phyloP scores from a whole-genome alignment of 1,139 yeast genomes.

The Taiozyma sp. region DNA sequence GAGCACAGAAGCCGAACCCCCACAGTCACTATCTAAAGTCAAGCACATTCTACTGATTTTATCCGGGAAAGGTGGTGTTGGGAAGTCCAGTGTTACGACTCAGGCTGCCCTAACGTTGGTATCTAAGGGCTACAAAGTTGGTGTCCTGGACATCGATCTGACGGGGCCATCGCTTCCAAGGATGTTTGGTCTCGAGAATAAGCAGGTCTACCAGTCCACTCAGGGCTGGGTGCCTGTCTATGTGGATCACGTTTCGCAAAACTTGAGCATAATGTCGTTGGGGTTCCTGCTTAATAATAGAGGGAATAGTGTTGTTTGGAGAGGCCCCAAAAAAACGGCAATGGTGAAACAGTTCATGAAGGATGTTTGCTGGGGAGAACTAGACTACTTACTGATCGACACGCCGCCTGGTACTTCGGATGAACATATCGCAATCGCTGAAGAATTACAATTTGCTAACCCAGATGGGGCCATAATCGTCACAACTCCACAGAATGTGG shows the following conservation, averaged over 20 bases:
- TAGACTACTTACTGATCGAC: slow-evolving; percentile 73
- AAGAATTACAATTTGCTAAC: slow-evolving; percentile 67
- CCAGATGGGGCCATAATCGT: slow-evolving; percentile 94
- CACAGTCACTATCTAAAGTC: slow-evolving; percentile 52
- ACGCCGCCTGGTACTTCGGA: slow-evolving; percentile 99
- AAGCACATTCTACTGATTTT: slow-evolving; percentile 77
- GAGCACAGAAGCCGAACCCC: slow-evolving; percentile 28
- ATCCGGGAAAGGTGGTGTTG: slow-evolving; percentile 98
- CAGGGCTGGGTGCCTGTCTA: slow-evolving; percentile 91
- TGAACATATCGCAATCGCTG: slow-evolving; percentile 96
- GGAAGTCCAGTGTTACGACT: slow-evolving; percentile 92
- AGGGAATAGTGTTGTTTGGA: slow-evolving; percentile 93
- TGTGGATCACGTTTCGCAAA: slow-evolving; percentile 13
- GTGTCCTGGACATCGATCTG: slow-evolving; percentile 89
- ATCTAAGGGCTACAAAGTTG: slow-evolving; percentile 69
- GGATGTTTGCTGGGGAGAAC: slow-evolving; percentile 86
- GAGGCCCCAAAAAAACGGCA: slow-evolving; percentile 98
- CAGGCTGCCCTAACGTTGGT: slow-evolving; percentile 82
- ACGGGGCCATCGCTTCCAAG: slow-evolving; percentile 97
- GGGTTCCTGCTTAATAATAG: slow-evolving; percentile 82
- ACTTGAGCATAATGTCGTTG: slow-evolving; percentile 69
- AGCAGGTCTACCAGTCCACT: slow-evolving; percentile 74
- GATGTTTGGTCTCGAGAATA: slow-evolving; percentile 86
- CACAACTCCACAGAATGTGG: slow-evolving; percentile 94
- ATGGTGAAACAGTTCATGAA: slow-evolving; percentile 91